Conservation (phyloP, 306 rosid species). For the Inga oerstediana region DNA sequence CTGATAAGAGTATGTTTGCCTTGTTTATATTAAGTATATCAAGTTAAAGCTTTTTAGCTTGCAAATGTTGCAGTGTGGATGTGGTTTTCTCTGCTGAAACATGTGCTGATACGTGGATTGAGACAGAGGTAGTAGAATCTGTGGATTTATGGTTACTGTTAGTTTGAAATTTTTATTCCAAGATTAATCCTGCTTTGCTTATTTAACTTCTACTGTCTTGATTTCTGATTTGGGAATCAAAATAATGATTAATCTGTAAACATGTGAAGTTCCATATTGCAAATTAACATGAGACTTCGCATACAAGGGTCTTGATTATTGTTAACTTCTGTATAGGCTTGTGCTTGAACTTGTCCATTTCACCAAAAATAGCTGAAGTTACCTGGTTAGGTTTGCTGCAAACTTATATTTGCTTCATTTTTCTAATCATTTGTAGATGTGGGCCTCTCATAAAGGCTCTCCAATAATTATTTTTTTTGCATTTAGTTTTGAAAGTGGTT, state of each 20-base stretch:
- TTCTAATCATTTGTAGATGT: neutral
- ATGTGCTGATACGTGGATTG: conserved; percentile 97
- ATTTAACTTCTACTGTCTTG: conserved; percentile 20
- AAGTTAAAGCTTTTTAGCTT: conserved; percentile 26
- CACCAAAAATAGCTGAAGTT: neutral
- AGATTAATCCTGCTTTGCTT: conserved; percentile 4
- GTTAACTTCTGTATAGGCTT: neutral
- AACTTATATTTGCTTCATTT: neutral
- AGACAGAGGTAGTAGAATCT: conserved; percentile 68
- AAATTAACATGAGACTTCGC: conserved; percentile 1
- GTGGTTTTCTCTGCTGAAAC: conserved; percentile 71
- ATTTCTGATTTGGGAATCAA: conserved; percentile 18
- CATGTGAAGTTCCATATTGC: conserved; percentile 8
- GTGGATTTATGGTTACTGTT: conserved; percentile 1
- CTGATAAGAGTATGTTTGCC: neutral
- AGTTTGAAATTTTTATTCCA: neutral
- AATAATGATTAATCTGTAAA: conserved; percentile 3
- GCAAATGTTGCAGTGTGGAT: conserved; percentile 72
- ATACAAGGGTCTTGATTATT: conserved; percentile 2
- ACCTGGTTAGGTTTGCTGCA: neutral
- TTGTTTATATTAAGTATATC: neutral
- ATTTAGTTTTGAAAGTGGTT: neutral
- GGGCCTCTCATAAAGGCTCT: neutral
- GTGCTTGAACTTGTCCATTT: neutral
- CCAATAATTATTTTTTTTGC: neutral